A percentile compares a stretch with the other conserved stretches of the same genome.
Conservation (phyloP, 2,329 filamentous ascomycete species). For the Microsporum canis region DNA sequence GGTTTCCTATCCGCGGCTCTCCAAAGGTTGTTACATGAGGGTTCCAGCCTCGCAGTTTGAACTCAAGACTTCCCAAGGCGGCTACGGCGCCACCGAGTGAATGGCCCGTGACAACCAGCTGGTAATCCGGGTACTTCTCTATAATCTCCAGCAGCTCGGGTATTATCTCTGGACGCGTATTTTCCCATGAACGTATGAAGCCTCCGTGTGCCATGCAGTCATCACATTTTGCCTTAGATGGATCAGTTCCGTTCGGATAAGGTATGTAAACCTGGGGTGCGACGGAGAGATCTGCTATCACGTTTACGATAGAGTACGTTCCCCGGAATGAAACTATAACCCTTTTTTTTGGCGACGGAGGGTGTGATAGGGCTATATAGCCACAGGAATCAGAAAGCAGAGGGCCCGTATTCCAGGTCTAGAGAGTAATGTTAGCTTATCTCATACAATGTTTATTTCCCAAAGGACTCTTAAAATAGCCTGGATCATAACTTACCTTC, state of each 20-base stretch:
- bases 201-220: constrained; percentile 92
- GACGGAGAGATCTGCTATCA: constrained; percentile 79
- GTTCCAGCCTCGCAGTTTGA: constrained; percentile 63
- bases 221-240: constrained; percentile 44
- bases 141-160: constrained; percentile 52
- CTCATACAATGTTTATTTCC: neutral
- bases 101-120: constrained; percentile 73
- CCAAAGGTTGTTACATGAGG: constrained; percentile 83
- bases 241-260: constrained; percentile 45
- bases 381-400: constrained; percentile 85
- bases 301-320: constrained; percentile 87
- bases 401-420: constrained; percentile 81
- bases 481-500: constrained; percentile 34
- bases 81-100: constrained; percentile 89
- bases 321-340: constrained; percentile 86
- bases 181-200: constrained; percentile 75
- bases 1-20: constrained; percentile 58
- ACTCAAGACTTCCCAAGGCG: constrained; percentile 71
- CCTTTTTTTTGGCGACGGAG: constrained; percentile 43
- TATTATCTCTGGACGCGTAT: constrained; percentile 59
- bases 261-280: constrained; percentile 83
- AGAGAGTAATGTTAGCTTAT: constrained; percentile 5
- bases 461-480: neutral
- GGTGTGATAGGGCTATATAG: constrained; percentile 80
- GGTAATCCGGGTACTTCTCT: constrained; percentile 55